Percentiles rank a stretch among this genome's conserved stretches.
Evolutionary conservation across 176 grass and related monocot genomes (phyloP).

Genomic region (Carex scoparia): DNA sequence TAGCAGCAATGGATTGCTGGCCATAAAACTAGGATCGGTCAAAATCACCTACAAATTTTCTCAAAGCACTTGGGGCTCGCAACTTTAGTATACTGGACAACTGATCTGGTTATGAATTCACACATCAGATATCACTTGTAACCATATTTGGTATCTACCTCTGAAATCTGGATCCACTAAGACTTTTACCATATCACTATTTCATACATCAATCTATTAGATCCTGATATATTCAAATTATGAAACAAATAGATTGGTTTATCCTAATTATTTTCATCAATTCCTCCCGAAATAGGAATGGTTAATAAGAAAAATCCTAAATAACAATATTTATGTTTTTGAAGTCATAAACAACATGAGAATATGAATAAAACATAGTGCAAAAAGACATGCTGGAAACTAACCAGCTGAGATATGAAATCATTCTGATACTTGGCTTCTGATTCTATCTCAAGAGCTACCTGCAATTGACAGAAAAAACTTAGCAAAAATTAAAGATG

Average conservation of each 20-base stretch:
- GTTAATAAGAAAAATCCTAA: neutral
- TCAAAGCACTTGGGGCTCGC: neutral
- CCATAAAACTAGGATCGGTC: neutral
- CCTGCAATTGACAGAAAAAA: conserved; percentile 40
- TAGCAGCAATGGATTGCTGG: neutral
- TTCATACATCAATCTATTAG: neutral
- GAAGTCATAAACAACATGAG: neutral
- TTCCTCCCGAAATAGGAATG: neutral
- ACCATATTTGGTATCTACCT: neutral
- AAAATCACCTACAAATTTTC: neutral
- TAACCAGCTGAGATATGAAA: conserved; percentile 73
- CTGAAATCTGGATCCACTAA: neutral
- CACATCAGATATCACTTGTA: neutral
- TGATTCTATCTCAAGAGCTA: conserved; percentile 65
- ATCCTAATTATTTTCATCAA: neutral
- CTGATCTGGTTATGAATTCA: neutral
- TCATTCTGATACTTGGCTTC: conserved; percentile 85
- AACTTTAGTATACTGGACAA: neutral
- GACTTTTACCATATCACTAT: neutral
- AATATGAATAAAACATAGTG: neutral
- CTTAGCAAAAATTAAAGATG: neutral
- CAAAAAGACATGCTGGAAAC: conserved; percentile 3
- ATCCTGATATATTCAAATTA: neutral
- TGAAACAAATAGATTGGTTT: neutral
- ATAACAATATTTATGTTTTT: neutral